A percentile compares a stretch with the other conserved stretches of the same genome.
phyloP scores from a whole-genome alignment of 2,329 filamentous ascomycete genomes.

The Gnomoniopsis sp. region DNA sequence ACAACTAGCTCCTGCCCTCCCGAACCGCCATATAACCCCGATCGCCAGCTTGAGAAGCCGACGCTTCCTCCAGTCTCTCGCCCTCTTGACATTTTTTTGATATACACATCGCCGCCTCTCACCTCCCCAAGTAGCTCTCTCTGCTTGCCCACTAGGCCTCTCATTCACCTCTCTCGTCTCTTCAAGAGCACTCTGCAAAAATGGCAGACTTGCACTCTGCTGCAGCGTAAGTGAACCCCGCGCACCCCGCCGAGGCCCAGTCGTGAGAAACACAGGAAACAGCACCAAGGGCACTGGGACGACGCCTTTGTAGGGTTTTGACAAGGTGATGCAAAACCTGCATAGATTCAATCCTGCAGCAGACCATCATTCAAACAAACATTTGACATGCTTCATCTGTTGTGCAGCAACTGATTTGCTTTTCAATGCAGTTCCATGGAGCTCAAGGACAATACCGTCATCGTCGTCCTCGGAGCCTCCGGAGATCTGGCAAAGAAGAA shows the following conservation, averaged over 20 bases:
- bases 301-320: neutral
- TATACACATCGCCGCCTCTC: neutral
- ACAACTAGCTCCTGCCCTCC: conserved; percentile 7
- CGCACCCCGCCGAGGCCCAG: conserved; percentile 15
- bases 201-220: conserved; percentile 28
- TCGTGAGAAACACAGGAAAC: neutral
- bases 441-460: conserved; percentile 97
- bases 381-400: neutral
- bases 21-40: conserved; percentile 15
- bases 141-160: conserved; percentile 1
- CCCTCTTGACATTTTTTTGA: conserved; percentile 11
- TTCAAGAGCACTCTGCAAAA: conserved; percentile 21
- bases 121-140: conserved; percentile 2
- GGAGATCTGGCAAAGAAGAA: conserved; percentile 99
- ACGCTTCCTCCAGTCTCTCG: conserved; percentile 4
- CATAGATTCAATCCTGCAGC: neutral
- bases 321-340: neutral
- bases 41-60: neutral
- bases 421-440: conserved; percentile 67
- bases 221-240: conserved; percentile 27
- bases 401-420: conserved; percentile 30
- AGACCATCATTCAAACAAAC: neutral
- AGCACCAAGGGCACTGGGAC: neutral
- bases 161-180: neutral
- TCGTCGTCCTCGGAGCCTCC: conserved; percentile 93